These are phyloP conservation scores for Huntiella omanensis DNA, from an alignment of 2,329 filamentous ascomycete genomes.

Conservation along the genomic window DNA sequence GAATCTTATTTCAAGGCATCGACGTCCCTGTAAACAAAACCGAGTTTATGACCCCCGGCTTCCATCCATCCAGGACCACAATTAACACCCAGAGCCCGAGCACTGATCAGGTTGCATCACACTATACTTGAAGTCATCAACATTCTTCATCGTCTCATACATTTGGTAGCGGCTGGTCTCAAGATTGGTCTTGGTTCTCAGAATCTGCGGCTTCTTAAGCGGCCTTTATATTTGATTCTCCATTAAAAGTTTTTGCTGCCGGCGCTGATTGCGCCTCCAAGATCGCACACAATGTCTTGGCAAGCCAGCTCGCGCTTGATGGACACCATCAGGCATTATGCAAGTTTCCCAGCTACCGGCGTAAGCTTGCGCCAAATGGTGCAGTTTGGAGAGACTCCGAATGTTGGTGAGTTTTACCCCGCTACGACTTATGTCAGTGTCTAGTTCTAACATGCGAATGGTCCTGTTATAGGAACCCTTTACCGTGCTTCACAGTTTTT, in stretches of 20 bases:
- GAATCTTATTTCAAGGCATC: too few species aligned
- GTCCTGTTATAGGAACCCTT: slow-evolving; percentile 49
- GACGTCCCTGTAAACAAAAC: too few species aligned
- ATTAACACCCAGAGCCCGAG: too few species aligned
- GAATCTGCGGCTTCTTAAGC: not conserved
- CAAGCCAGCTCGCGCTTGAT: slow-evolving; percentile 78
- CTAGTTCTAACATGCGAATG: not conserved
- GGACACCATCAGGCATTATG: slow-evolving; percentile 95
- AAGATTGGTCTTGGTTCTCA: too few species aligned
- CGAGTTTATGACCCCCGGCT: too few species aligned
- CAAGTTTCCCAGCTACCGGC: slow-evolving; percentile 88
- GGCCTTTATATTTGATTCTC: not conserved
- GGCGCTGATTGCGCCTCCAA: not conserved
- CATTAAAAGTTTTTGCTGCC: not conserved
- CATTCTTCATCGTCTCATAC: too few species aligned
- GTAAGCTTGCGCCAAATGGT: slow-evolving; percentile 97
- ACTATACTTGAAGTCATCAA: too few species aligned
- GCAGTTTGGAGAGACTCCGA: slow-evolving; percentile 89
- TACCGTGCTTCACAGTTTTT: slow-evolving; percentile 97
- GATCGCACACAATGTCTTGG: slow-evolving; percentile 59
- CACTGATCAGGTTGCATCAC: too few species aligned
- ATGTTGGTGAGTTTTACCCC: slow-evolving; percentile 45
- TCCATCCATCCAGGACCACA: too few species aligned
- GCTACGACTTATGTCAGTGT: not conserved
- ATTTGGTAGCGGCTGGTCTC: too few species aligned